Evolutionary conservation across 805 yeast genomes (phyloP).

Genomic region (Blastobotrys parvus): DNA sequence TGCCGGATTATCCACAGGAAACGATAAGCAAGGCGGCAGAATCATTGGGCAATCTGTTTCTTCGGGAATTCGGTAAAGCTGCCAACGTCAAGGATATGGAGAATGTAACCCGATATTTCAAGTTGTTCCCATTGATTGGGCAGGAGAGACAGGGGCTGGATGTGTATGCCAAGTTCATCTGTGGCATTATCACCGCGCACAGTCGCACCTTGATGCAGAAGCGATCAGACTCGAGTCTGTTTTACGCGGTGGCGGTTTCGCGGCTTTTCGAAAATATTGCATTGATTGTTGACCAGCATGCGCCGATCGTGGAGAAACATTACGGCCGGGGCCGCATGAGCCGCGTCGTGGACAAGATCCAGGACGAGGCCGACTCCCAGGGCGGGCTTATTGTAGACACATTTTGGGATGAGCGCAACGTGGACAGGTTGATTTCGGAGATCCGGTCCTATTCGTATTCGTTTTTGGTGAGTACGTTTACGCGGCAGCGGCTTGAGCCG

Average conservation of each 20-base stretch:
- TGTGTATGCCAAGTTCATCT: slow-evolving; percentile 78
- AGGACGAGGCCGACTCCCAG: slow-evolving; percentile 87
- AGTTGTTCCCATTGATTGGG: slow-evolving; percentile 79
- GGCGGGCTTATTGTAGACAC: slow-evolving; percentile 83
- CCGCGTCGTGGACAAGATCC: slow-evolving; percentile 63
- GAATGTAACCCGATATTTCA: slow-evolving; percentile 68
- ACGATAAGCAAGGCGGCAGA: slow-evolving; percentile 51
- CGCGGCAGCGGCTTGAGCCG: slow-evolving; percentile 18
- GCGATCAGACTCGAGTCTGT: slow-evolving; percentile 11
- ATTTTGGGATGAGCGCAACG: slow-evolving; percentile 61
- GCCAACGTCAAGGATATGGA: slow-evolving; percentile 58
- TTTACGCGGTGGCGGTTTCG: slow-evolving; percentile 33
- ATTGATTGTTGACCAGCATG: slow-evolving; percentile 76
- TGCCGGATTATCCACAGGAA: slow-evolving; percentile 68
- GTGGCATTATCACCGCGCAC: slow-evolving; percentile 74
- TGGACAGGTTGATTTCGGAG: slow-evolving; percentile 49
- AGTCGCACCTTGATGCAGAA: slow-evolving; percentile 51
- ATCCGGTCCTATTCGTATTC: slow-evolving; percentile 49
- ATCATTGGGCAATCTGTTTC: slow-evolving; percentile 49
- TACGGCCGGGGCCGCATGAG: slow-evolving; percentile 58
- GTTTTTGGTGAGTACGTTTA: slow-evolving; percentile 31
- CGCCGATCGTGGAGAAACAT: slow-evolving; percentile 62
- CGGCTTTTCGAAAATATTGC: slow-evolving; percentile 75
- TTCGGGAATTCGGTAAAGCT: slow-evolving; percentile 59
- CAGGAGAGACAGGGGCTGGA: slow-evolving; percentile 62